A percentile compares a stretch with the other conserved stretches of the same genome.
These are phyloP conservation scores for Paramecium bursaria DNA, from an alignment of 73 alveolate species.

Conservation along the genomic window DNA sequence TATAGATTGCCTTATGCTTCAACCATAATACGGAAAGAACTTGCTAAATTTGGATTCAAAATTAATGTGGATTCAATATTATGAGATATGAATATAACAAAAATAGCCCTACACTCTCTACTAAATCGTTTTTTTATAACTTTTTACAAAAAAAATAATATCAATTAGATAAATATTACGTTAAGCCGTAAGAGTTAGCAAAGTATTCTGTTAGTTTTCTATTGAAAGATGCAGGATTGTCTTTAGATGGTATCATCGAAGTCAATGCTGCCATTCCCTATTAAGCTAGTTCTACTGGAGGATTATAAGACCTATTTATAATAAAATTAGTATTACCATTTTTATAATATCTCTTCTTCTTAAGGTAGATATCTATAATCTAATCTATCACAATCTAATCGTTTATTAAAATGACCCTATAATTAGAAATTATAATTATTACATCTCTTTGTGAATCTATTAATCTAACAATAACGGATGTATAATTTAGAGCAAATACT, in stretches of 20 bases:
- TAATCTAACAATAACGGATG: constrained; percentile 80
- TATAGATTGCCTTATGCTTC: constrained; percentile 66
- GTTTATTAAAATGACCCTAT: constrained; percentile 79
- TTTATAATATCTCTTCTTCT: constrained; percentile 68
- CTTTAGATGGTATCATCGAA: constrained; percentile 49
- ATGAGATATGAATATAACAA: no score
- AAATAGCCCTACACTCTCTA: no score
- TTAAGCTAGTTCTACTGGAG: constrained; percentile 56
- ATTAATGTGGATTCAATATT: constrained; percentile 19
- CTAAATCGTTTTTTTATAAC: no score
- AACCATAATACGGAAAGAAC: constrained; percentile 60
- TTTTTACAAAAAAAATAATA: no score
- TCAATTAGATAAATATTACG: constrained; percentile 44
- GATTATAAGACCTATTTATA: constrained; percentile 54
- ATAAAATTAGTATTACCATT: constrained; percentile 20
- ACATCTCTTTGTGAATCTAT: constrained; percentile 86
- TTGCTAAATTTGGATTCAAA: constrained; percentile 56
- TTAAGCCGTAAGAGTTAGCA: constrained; percentile 50
- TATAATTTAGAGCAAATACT: constrained; percentile 72
- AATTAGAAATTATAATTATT: not conserved
- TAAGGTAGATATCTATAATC: constrained; percentile 79
- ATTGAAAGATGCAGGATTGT: constrained; percentile 59
- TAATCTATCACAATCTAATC: constrained; percentile 79
- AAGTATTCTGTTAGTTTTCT: constrained; percentile 62
- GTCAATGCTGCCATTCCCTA: constrained; percentile 33